Conservation (phyloP, 1,284 basidiomycete genomes). For the Leccinum griseonigrum region DNA sequence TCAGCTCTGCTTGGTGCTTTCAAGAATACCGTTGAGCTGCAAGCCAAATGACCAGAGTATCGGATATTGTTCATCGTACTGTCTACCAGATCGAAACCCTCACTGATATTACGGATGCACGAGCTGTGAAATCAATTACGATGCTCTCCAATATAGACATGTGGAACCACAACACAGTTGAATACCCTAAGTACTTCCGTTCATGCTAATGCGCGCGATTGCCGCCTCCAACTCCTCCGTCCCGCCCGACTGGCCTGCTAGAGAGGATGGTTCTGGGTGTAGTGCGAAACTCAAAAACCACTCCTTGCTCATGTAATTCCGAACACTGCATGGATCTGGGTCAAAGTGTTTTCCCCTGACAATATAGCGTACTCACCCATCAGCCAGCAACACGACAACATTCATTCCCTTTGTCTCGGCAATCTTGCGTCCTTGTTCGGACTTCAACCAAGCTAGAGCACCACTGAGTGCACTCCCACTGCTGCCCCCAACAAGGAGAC, state of each 20-base stretch:
- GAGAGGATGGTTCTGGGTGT: slow-evolving; percentile 49
- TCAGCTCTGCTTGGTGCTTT: slow-evolving; percentile 91
- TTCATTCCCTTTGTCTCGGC: slow-evolving; percentile 77
- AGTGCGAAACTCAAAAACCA: slow-evolving; percentile 77
- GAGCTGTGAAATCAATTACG: background rate
- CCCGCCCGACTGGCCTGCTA: slow-evolving; percentile 35
- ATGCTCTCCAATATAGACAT: background rate
- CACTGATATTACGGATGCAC: background rate
- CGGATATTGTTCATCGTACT: background rate
- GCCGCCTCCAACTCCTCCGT: slow-evolving; percentile 1
- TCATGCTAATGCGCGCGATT: slow-evolving; percentile 9
- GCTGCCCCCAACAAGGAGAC: slow-evolving; percentile 89
- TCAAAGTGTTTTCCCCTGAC: background rate
- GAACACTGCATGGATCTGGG: slow-evolving; percentile 50
- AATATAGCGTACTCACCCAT: slow-evolving; percentile 62
- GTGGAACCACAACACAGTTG: background rate
- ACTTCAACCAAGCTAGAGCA: slow-evolving; percentile 75
- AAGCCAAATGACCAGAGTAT: slow-evolving; percentile 37
- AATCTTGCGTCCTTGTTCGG: slow-evolving; percentile 62
- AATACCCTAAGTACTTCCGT: background rate
- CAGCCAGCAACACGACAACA: slow-evolving; percentile 87
- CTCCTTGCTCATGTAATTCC: slow-evolving; percentile 95
- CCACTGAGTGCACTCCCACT: slow-evolving; percentile 85
- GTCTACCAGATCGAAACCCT: background rate
- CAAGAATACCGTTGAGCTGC: slow-evolving; percentile 87